A percentile compares a stretch with the other conserved stretches of the same genome.
These are phyloP conservation scores for Alloteropsis semialata DNA, from an alignment of 176 grass and related monocot species.

Conservation along the genomic window DNA sequence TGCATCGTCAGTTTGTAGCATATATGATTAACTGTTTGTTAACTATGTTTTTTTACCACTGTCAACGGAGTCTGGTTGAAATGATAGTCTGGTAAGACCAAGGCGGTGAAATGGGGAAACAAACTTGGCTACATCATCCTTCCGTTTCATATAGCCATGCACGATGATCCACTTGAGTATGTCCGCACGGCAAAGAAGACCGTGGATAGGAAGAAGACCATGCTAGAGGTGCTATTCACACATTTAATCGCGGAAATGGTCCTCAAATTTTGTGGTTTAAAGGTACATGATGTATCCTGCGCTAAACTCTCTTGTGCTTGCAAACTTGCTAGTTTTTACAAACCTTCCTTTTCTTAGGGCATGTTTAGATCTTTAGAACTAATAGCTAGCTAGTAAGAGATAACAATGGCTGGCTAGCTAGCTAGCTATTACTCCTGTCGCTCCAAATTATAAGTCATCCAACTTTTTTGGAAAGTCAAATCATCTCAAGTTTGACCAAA, in stretches of 20 bases:
- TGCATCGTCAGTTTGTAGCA: too few species aligned
- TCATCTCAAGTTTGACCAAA: too few species aligned
- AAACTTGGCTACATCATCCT: conserved; percentile 60
- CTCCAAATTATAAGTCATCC: too few species aligned
- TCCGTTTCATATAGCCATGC: conserved; percentile 41
- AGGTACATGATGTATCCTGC: conserved; percentile 30
- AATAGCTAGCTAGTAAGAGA: too few species aligned
- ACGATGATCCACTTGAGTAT: conserved; percentile 54
- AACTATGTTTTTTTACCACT: neutral
- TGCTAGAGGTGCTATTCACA: conserved; percentile 58
- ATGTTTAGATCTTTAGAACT: too few species aligned
- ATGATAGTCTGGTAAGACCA: conserved; percentile 45
- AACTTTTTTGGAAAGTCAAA: too few species aligned
- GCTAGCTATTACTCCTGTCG: too few species aligned
- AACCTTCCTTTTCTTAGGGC: too few species aligned
- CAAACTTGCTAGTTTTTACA: too few species aligned
- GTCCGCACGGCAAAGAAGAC: conserved; percentile 55
- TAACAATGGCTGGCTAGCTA: too few species aligned
- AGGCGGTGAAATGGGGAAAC: conserved; percentile 59
- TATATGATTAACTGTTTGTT: neutral
- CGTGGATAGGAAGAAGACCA: conserved; percentile 68
- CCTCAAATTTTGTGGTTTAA: conserved; percentile 50
- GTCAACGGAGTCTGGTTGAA: conserved; percentile 13
- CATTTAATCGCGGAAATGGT: conserved; percentile 45
- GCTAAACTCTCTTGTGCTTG: neutral